Evolutionary conservation across 257 asterid genomes (phyloP).

Genomic region (Paulownia fortunei): DNA sequence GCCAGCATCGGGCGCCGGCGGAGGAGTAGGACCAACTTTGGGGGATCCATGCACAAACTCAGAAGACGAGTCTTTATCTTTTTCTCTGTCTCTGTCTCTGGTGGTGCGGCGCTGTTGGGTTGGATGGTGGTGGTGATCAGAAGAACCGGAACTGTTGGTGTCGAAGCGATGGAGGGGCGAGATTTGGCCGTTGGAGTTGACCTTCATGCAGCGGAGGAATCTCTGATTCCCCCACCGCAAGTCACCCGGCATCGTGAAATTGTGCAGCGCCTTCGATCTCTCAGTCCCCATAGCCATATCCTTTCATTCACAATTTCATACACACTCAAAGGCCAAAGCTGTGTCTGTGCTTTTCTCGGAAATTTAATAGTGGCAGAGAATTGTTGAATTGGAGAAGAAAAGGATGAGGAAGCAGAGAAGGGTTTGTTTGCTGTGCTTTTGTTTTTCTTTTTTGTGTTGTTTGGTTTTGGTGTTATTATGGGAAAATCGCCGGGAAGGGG

Average conservation of each 20-base stretch:
- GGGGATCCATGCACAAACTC: conserved; percentile 32
- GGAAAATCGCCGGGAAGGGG: conserved; percentile 60
- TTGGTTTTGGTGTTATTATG: conserved; percentile 37
- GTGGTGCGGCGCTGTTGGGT: conserved; percentile 48
- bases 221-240: conserved; percentile 61
- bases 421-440: conserved; percentile 35
- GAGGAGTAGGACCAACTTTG: conserved; percentile 38
- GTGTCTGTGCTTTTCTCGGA: background rate
- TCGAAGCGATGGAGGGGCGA: conserved; percentile 41
- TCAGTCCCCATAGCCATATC: conserved; percentile 54
- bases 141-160: conserved; percentile 30
- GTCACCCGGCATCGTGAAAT: conserved; percentile 61
- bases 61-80: conserved; percentile 28
- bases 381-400: conserved; percentile 11
- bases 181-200: conserved; percentile 52
- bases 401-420: conserved; percentile 26
- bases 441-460: background rate
- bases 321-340: conserved; percentile 9
- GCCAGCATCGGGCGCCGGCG: conserved; percentile 30
- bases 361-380: background rate
- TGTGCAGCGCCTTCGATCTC: conserved; percentile 64
- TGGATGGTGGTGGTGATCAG: conserved; percentile 40
- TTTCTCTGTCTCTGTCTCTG: conserved; percentile 32
- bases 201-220: conserved; percentile 61
- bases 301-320: conserved; percentile 26